Conservation (phyloP, 1,139 yeast species). For the Arxiozyma bovina region DNA sequence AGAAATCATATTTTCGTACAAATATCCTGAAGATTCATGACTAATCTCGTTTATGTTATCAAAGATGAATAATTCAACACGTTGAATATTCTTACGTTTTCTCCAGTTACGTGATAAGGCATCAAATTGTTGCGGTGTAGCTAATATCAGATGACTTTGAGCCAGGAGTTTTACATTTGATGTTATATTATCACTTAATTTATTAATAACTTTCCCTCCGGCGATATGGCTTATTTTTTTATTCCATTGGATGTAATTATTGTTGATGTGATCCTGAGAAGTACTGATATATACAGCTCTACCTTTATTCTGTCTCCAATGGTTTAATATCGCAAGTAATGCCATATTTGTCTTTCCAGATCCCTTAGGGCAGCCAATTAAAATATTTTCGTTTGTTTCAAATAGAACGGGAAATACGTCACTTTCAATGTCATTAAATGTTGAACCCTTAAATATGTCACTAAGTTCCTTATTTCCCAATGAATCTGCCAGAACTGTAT, state of each 20-base stretch:
- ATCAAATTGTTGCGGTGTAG: constrained; percentile 77
- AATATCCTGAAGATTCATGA: constrained; percentile 43
- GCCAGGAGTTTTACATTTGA: constrained; percentile 49
- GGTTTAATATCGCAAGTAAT: constrained; percentile 61
- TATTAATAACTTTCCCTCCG: constrained; percentile 44
- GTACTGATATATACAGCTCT: constrained; percentile 66
- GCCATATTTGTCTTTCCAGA: constrained; percentile 68
- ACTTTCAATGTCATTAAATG: constrained; percentile 66
- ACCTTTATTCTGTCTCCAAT: constrained; percentile 58
- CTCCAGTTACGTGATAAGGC: constrained; percentile 72
- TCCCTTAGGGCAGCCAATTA: constrained; percentile 69
- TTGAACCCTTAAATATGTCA: constrained; percentile 37
- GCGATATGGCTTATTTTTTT: constrained; percentile 38
- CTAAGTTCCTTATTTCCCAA: constrained; percentile 42
- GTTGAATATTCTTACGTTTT: constrained; percentile 58
- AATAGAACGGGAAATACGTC: constrained; percentile 57
- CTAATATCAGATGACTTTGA: constrained; percentile 55
- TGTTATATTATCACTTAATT: constrained; percentile 54
- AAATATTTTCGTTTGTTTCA: constrained; percentile 47
- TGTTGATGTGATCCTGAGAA: constrained; percentile 45
- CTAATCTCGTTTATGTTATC: constrained; percentile 76
- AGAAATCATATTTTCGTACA: constrained; percentile 62
- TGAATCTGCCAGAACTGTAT: constrained; percentile 41
- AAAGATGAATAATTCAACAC: constrained; percentile 57
- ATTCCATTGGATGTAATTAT: constrained; percentile 43